phyloP scores from a whole-genome alignment of 2,329 filamentous ascomycete genomes.

The Aciculosporium take region DNA sequence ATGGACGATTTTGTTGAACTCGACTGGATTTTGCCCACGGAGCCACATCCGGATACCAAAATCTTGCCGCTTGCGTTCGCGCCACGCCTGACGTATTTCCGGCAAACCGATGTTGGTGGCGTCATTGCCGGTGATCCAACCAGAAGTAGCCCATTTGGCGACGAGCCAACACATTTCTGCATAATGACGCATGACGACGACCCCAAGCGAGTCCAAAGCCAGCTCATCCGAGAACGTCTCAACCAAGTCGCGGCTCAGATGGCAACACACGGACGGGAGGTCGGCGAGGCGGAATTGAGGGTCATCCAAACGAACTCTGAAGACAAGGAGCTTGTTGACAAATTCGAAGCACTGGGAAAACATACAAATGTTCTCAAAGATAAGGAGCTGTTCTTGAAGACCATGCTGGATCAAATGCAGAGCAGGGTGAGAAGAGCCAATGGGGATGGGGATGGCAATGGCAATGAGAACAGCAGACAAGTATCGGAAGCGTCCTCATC shows the following conservation, averaged over 20 bases:
- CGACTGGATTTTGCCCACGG: slow-evolving; percentile 86
- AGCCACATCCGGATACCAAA: slow-evolving; percentile 82
- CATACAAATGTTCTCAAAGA: slow-evolving; percentile 42
- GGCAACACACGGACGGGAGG: slow-evolving; percentile 52
- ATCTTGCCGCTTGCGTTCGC: slow-evolving; percentile 86
- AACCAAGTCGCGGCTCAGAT: slow-evolving; percentile 68
- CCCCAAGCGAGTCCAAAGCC: slow-evolving; percentile 73
- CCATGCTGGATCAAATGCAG: slow-evolving; percentile 38
- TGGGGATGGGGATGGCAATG: background rate
- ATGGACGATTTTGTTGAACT: slow-evolving; percentile 99
- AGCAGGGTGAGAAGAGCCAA: slow-evolving; percentile 21
- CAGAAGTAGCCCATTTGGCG: slow-evolving; percentile 76
- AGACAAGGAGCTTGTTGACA: slow-evolving; percentile 36
- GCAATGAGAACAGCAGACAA: slow-evolving; percentile 10
- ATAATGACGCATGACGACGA: slow-evolving; percentile 88
- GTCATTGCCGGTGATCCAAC: slow-evolving; percentile 67
- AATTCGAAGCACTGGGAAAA: slow-evolving; percentile 45
- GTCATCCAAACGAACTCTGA: slow-evolving; percentile 36
- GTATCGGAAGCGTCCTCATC: slow-evolving; percentile 23
- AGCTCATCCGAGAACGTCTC: slow-evolving; percentile 70
- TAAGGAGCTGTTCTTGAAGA: slow-evolving; percentile 44
- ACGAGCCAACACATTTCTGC: slow-evolving; percentile 87
- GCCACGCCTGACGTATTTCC: slow-evolving; percentile 92
- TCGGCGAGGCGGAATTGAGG: slow-evolving; percentile 63
- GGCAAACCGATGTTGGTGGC: slow-evolving; percentile 83